Evolutionary conservation across 2,329 filamentous ascomycete genomes (phyloP).

Genomic region (Epichloe amarillans): DNA sequence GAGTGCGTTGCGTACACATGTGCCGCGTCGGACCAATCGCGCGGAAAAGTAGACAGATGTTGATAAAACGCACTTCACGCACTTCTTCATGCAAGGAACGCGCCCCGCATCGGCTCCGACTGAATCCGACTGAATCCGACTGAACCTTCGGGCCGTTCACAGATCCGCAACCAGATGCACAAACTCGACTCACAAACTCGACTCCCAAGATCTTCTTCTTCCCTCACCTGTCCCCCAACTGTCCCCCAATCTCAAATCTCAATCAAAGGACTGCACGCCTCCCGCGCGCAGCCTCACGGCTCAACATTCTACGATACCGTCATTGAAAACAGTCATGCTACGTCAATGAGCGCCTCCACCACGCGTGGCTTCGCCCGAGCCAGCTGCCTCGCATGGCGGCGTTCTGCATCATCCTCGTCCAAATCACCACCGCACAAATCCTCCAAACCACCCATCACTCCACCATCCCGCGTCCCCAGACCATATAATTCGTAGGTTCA

Average conservation of each 20-base stretch:
- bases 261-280: too few relatives aligned
- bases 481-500: slow-evolving; percentile 19
- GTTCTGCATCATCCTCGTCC: slow-evolving; percentile 17
- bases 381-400: slow-evolving; percentile 14
- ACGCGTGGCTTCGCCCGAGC: slow-evolving; percentile 15
- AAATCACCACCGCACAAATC: slow-evolving; percentile 9
- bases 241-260: too few relatives aligned
- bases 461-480: slow-evolving; percentile 13
- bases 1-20: not conserved
- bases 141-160: not conserved
- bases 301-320: not conserved
- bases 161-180: not conserved
- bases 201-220: too few relatives aligned
- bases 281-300: too few relatives aligned
- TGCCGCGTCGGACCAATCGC: not conserved
- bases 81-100: not conserved
- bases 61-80: not conserved
- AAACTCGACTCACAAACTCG: too few relatives aligned
- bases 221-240: too few relatives aligned
- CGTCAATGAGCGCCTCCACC: slow-evolving; percentile 17
- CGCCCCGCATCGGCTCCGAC: not conserved
- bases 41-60: not conserved
- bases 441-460: slow-evolving; percentile 8
- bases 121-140: not conserved
- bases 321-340: slow-evolving; percentile 3